phyloP scores from a whole-genome alignment of 1,284 basidiomycete species.

The Malassezia brasiliensis region DNA sequence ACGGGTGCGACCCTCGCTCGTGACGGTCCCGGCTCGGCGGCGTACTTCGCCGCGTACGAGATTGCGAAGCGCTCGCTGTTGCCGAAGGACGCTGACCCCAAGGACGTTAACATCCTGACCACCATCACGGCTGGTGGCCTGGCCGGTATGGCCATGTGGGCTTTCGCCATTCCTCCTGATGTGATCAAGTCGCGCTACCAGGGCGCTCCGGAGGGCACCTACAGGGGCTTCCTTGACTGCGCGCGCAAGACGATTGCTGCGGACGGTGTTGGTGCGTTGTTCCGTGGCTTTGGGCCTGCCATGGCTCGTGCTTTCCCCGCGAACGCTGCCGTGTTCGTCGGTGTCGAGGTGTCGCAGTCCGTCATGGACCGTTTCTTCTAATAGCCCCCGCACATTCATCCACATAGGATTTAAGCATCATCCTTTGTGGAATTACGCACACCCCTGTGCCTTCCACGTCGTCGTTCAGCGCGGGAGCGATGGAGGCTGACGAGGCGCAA shows the following conservation, averaged over 20 bases:
- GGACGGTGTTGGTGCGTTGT: constrained; percentile 79
- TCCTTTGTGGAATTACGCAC: constrained; percentile 2
- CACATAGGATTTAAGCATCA: background rate
- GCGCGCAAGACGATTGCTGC: constrained; percentile 79
- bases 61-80: constrained; percentile 76
- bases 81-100: constrained; percentile 60
- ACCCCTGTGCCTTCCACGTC: constrained; percentile 7
- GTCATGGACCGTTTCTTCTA: constrained; percentile 57
- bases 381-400: background rate
- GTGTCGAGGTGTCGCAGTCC: constrained; percentile 62
- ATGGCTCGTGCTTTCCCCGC: constrained; percentile 65
- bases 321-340: constrained; percentile 87
- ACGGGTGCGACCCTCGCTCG: constrained; percentile 81
- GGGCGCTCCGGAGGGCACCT: constrained; percentile 91
- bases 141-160: constrained; percentile 83
- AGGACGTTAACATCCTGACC: constrained; percentile 74
- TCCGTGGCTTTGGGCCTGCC: constrained; percentile 94
- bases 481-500: constrained; percentile 39
- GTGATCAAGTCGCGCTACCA: constrained; percentile 84
- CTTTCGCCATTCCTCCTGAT: constrained; percentile 35
- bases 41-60: constrained; percentile 96
- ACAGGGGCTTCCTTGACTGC: constrained; percentile 87
- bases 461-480: constrained; percentile 3
- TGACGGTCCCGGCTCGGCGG: constrained; percentile 92
- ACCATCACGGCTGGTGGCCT: constrained; percentile 86